Evolutionary conservation across 2,329 filamentous ascomycete species (phyloP).

Genomic region (Pyrenochaeta sp.): DNA sequence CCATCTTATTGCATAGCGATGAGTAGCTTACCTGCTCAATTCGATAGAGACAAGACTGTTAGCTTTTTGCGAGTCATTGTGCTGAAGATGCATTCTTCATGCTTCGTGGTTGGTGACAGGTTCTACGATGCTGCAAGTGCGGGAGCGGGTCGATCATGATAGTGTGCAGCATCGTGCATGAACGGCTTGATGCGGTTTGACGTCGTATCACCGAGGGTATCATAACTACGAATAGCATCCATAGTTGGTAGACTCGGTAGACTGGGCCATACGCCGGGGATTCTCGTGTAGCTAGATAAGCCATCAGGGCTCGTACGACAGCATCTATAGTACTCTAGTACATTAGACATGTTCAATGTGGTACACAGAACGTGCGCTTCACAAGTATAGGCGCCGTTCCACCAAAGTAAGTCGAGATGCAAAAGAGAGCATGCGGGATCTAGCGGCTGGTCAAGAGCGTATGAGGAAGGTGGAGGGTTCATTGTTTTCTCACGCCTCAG

Average conservation of each 20-base stretch:
- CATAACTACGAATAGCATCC: neutral
- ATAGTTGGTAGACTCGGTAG: neutral
- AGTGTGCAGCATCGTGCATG: slow-evolving; percentile 23
- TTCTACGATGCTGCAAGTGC: slow-evolving; percentile 23
- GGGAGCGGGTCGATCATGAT: slow-evolving; percentile 30
- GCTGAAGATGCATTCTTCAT: neutral
- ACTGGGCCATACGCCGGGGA: neutral
- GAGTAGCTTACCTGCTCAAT: neutral
- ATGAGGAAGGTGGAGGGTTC: neutral
- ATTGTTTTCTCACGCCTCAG: neutral
- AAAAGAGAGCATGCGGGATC: slow-evolving; percentile 3
- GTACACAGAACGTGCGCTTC: neutral
- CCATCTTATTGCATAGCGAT: neutral
- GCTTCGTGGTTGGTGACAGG: neutral
- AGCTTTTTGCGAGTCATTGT: neutral
- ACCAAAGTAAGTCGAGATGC: neutral
- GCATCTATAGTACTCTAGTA: neutral
- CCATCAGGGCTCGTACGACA: neutral
- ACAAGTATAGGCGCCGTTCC: neutral
- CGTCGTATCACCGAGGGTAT: neutral
- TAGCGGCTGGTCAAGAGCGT: slow-evolving; percentile 3
- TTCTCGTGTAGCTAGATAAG: neutral
- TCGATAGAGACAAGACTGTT: neutral
- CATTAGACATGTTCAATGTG: neutral
- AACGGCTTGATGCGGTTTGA: slow-evolving; percentile 8